Conservation (phyloP, 148 eudicot species). For the Vaccinium vitisidaea region DNA sequence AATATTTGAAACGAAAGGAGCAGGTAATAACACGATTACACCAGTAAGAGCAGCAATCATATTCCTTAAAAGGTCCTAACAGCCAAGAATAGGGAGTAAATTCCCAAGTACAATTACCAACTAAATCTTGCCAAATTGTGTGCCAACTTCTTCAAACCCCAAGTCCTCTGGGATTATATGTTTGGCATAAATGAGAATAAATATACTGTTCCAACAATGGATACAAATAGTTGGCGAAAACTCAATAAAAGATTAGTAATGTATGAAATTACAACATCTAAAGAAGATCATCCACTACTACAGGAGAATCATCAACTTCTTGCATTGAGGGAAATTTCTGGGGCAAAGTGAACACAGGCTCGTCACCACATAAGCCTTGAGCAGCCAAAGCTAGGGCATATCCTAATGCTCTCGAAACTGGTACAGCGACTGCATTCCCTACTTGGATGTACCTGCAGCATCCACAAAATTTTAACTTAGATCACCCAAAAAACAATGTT, state of each 20-base stretch:
- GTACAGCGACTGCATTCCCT: conserved; percentile 86
- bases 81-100: not conserved
- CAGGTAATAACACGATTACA: not conserved
- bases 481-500: not conserved
- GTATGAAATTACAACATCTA: not conserved
- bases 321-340: conserved; percentile 30
- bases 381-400: conserved; percentile 48
- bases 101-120: not conserved
- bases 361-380: conserved; percentile 31
- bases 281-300: conserved; percentile 15
- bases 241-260: not conserved
- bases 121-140: not conserved
- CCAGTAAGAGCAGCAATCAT: not conserved
- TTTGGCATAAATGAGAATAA: not conserved
- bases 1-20: too few relatives aligned
- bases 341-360: conserved; percentile 42
- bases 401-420: conserved; percentile 78
- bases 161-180: too few relatives aligned
- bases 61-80: not conserved
- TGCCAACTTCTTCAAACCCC: too few relatives aligned
- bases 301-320: conserved; percentile 5
- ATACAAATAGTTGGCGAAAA: not conserved
- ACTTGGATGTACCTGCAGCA: conserved; percentile 66
- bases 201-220: too few relatives aligned
- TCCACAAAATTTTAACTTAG: not conserved